Evolutionary conservation across 2,329 filamentous ascomycete species (phyloP).

Genomic region (Botrytis squamosa): DNA sequence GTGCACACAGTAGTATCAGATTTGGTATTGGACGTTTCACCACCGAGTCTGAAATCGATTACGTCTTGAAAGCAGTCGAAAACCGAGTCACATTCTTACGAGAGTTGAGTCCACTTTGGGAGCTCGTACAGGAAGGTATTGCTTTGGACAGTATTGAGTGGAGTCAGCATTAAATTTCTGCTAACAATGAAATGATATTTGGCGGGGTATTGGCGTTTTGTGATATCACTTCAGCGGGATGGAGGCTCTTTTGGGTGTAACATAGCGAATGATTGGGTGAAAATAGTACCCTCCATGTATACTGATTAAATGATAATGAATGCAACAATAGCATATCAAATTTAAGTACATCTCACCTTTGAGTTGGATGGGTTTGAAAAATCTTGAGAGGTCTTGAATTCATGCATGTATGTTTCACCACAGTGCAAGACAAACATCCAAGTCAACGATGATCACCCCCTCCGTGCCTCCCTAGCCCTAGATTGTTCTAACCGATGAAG

Average conservation of each 20-base stretch:
- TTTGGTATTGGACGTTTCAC: conserved; percentile 98
- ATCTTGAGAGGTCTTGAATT: not conserved
- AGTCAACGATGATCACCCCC: not conserved
- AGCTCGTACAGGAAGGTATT: conserved; percentile 94
- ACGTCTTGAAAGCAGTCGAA: conserved; percentile 89
- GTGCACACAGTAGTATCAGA: conserved; percentile 93
- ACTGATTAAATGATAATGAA: conserved; percentile 16
- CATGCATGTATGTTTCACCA: not conserved
- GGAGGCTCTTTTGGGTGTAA: conserved; percentile 13
- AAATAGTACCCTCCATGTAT: conserved; percentile 5
- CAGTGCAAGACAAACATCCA: not conserved
- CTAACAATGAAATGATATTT: conserved; percentile 13
- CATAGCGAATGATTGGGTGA: conserved; percentile 13
- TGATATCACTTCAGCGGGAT: conserved; percentile 5
- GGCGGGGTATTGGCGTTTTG: conserved; percentile 16
- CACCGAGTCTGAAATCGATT: conserved; percentile 92
- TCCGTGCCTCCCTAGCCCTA: not conserved
- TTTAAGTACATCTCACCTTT: not conserved
- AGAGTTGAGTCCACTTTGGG: conserved; percentile 94
- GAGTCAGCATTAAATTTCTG: conserved; percentile 76
- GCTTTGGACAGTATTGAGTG: conserved; percentile 96
- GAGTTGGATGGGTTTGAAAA: not conserved
- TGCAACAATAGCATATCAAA: conserved; percentile 16
- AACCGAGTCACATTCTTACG: conserved; percentile 90
- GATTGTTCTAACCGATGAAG: not conserved